A percentile compares a stretch with the other conserved stretches of the same genome.
These are phyloP conservation scores for Sporothrix mexicana DNA, from an alignment of 2,329 filamentous ascomycete genomes.

Conservation along the genomic window DNA sequence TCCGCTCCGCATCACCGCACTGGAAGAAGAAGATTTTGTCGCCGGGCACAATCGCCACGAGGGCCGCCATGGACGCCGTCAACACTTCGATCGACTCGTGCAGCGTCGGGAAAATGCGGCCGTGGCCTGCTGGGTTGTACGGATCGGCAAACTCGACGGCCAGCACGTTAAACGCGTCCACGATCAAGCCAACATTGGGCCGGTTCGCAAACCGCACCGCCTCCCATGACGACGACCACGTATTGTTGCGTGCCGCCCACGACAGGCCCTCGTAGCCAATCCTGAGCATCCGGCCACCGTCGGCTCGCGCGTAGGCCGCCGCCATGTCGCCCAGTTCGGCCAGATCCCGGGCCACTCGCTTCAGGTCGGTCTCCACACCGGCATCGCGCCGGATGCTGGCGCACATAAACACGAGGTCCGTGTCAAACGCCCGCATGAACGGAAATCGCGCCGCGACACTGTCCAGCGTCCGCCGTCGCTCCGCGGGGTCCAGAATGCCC, in stretches of 20 bases:
- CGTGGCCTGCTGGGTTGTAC: constrained; percentile 19
- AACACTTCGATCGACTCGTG: not conserved
- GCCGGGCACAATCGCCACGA: constrained; percentile 2
- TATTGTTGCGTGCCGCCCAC: constrained; percentile 23
- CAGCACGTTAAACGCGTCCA: constrained; percentile 21
- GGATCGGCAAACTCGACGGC: constrained; percentile 23
- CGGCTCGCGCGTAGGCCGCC: not conserved
- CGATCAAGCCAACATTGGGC: constrained; percentile 15
- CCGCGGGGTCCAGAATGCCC: not conserved
- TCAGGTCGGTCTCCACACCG: constrained; percentile 5
- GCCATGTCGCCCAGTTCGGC: constrained; percentile 25
- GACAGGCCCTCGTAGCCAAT: constrained; percentile 24
- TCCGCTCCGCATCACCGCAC: constrained; percentile 16
- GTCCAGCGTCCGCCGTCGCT: constrained; percentile 1
- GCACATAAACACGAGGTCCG: constrained; percentile 17
- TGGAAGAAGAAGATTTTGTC: constrained; percentile 26
- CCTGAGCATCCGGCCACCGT: not conserved
- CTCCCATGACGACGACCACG: constrained; percentile 24
- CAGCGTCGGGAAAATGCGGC: constrained; percentile 6
- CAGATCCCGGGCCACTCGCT: constrained; percentile 11
- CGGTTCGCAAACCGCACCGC: constrained; percentile 17
- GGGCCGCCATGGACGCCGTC: not conserved
- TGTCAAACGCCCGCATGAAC: constrained; percentile 19
- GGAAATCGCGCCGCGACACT: constrained; percentile 19
- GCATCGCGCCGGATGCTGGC: constrained; percentile 20